phyloP scores from a whole-genome alignment of 495 filamentous ascomycete genomes.

The Daldinia caldariorum region DNA sequence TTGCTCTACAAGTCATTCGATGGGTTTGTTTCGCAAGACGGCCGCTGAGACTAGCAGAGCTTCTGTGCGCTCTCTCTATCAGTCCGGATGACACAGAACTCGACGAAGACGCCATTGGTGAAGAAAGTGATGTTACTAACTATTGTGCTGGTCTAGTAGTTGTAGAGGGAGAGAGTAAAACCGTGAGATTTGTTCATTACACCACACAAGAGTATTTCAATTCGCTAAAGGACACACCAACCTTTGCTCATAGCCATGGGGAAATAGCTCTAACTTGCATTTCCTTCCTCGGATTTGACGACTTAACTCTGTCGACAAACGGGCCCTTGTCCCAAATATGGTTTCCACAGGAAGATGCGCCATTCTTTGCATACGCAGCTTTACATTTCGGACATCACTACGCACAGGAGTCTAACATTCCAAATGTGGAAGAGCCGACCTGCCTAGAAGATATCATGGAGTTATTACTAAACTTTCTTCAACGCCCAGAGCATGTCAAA shows the following conservation, averaged over 20 bases:
- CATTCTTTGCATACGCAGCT: slow-evolving; percentile 49
- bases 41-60: slow-evolving; percentile 44
- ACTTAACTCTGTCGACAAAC: slow-evolving; percentile 21
- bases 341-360: slow-evolving; percentile 29
- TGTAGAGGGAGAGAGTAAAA: slow-evolving; percentile 48
- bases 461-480: slow-evolving; percentile 15
- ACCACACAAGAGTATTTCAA: slow-evolving; percentile 52
- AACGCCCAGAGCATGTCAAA: slow-evolving; percentile 22
- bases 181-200: slow-evolving; percentile 48
- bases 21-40: slow-evolving; percentile 48
- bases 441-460: slow-evolving; percentile 13
- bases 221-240: slow-evolving; percentile 31
- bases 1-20: slow-evolving; percentile 45
- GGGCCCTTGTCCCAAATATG: slow-evolving; percentile 40
- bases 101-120: slow-evolving; percentile 46
- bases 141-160: slow-evolving; percentile 52
- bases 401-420: slow-evolving; percentile 12
- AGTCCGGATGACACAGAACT: slow-evolving; percentile 31
- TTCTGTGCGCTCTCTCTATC: slow-evolving; percentile 53
- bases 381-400: slow-evolving; percentile 49
- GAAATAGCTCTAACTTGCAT: slow-evolving; percentile 47
- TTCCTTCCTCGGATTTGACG: slow-evolving; percentile 45
- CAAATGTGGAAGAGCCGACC: slow-evolving; percentile 12
- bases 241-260: slow-evolving; percentile 43
- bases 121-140: slow-evolving; percentile 39